A percentile compares a stretch with the other conserved stretches of the same genome.
phyloP scores from a whole-genome alignment of 1,284 basidiomycete species.

The Ustilago tritici region DNA sequence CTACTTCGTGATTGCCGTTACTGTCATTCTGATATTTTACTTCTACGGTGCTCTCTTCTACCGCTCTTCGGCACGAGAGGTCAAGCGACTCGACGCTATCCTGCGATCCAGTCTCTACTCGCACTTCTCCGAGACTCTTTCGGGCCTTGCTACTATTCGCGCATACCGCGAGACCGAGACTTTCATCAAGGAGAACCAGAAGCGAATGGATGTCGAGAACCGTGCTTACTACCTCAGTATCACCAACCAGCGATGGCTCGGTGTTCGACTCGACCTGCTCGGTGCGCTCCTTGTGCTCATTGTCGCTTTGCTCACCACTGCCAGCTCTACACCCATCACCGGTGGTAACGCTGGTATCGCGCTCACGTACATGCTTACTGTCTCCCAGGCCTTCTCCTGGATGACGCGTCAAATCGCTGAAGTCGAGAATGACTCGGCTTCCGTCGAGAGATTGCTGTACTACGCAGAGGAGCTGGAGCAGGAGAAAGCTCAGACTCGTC shows the following conservation, averaged over 20 bases:
- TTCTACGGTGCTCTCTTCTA: constrained; percentile 78
- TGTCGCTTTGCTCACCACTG: constrained; percentile 60
- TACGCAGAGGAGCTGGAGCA: constrained; percentile 67
- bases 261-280: constrained; percentile 74
- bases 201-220: constrained; percentile 86
- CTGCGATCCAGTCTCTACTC: constrained; percentile 80
- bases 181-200: constrained; percentile 74
- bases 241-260: constrained; percentile 87
- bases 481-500: constrained; percentile 60
- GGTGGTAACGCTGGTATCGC: constrained; percentile 62
- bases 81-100: constrained; percentile 83
- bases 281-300: constrained; percentile 66
- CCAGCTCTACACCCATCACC: constrained; percentile 43
- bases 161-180: constrained; percentile 74
- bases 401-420: constrained; percentile 69
- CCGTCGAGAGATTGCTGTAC: constrained; percentile 68
- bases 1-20: constrained; percentile 76
- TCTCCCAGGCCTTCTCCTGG: constrained; percentile 65
- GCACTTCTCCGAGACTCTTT: constrained; percentile 87
- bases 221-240: constrained; percentile 88
- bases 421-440: constrained; percentile 70
- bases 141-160: constrained; percentile 86
- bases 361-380: constrained; percentile 63
- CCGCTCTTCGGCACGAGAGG: constrained; percentile 85
- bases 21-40: constrained; percentile 62